A percentile compares a stretch with the other conserved stretches of the same genome.
phyloP scores from a whole-genome alignment of 805 yeast genomes.

The Cyberlindnera nakhonratchasimensis region DNA sequence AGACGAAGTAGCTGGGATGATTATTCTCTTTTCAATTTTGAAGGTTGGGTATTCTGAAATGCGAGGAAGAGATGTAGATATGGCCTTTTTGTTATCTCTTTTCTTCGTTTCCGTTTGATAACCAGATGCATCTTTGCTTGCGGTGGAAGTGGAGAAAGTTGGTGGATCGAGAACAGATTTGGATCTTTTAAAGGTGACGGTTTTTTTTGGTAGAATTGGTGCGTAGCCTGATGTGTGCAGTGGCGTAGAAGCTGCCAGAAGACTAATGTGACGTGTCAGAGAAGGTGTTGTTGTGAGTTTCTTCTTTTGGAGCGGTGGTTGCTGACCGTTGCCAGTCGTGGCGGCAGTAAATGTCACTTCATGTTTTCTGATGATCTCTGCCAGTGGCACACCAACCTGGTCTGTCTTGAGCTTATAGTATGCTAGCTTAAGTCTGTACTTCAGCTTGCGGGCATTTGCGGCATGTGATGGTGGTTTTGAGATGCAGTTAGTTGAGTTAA shows the following conservation, averaged over 20 bases:
- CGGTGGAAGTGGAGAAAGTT: not conserved
- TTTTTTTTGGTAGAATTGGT: constrained; percentile 16
- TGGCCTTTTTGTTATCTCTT: not conserved
- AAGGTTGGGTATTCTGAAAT: constrained; percentile 13
- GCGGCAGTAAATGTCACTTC: not conserved
- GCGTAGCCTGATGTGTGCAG: constrained; percentile 9
- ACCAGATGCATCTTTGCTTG: not conserved
- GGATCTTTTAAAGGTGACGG: constrained; percentile 20
- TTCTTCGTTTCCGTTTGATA: not conserved
- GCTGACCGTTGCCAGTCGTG: not conserved
- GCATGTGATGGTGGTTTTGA: constrained; percentile 7
- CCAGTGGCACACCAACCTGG: constrained; percentile 37
- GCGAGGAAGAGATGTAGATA: constrained; percentile 17
- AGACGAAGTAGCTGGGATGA: not conserved
- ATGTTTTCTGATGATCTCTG: constrained; percentile 27
- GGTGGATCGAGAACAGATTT: constrained; percentile 9
- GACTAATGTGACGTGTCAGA: constrained; percentile 29
- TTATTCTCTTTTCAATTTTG: not conserved
- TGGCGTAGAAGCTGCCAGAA: constrained; percentile 35
- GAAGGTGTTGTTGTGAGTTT: constrained; percentile 21
- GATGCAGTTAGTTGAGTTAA: not conserved
- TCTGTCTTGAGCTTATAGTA: constrained; percentile 49
- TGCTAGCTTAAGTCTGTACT: constrained; percentile 47
- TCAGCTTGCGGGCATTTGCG: constrained; percentile 38
- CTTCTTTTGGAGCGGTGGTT: constrained; percentile 1